These are phyloP conservation scores for Mycena galopus DNA, from an alignment of 768 basidiomycete species.

Conservation along the genomic window DNA sequence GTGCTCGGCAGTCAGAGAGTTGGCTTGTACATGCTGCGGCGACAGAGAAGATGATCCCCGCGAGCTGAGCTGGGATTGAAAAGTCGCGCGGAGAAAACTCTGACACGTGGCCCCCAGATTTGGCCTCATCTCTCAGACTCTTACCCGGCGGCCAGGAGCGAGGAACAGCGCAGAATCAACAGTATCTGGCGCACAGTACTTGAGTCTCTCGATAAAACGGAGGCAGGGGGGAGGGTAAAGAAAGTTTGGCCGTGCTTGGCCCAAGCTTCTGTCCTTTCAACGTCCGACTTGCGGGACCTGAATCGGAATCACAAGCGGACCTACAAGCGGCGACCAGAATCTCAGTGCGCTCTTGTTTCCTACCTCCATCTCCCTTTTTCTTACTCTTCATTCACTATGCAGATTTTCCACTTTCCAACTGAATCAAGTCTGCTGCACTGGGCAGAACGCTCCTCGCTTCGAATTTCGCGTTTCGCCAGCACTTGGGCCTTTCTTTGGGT, in stretches of 20 bases:
- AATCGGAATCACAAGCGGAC: slow-evolving; percentile 29
- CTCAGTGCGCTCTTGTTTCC: slow-evolving; percentile 9
- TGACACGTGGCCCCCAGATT: background rate
- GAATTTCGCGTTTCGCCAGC: background rate
- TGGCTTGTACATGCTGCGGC: background rate
- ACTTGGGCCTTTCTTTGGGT: background rate
- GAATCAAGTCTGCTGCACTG: background rate
- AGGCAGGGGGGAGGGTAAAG: background rate
- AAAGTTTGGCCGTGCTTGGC: slow-evolving; percentile 18
- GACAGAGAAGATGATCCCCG: background rate
- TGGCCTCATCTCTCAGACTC: background rate
- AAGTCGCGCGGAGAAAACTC: background rate
- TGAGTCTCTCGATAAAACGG: background rate
- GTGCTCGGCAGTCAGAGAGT: background rate
- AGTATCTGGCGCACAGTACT: too few species aligned
- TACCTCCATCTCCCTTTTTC: slow-evolving; percentile 11
- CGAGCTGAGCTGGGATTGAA: background rate
- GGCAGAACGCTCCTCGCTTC: background rate
- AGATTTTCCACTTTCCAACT: background rate
- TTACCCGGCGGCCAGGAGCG: background rate
- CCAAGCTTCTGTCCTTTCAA: slow-evolving; percentile 4
- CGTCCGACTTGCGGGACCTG: slow-evolving; percentile 25
- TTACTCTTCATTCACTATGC: slow-evolving; percentile 5
- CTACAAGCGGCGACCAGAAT: slow-evolving; percentile 18
- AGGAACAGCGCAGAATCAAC: too few species aligned